A percentile compares a stretch with the other conserved stretches of the same genome.
Evolutionary conservation across 495 filamentous ascomycete species (phyloP).

Genomic region (Lepidopterella palustris): DNA sequence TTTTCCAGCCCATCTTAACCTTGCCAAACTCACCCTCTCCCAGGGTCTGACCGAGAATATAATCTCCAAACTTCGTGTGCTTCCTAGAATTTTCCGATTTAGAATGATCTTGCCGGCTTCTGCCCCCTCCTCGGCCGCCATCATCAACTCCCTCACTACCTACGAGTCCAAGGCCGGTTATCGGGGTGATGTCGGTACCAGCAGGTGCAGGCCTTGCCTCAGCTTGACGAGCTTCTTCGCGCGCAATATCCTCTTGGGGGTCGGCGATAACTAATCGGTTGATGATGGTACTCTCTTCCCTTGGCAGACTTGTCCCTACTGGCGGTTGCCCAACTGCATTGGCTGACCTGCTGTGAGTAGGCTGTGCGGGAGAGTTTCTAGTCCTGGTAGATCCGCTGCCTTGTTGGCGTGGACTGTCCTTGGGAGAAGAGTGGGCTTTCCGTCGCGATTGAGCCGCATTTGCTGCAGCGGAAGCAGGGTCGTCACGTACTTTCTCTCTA

Average conservation of each 20-base stretch:
- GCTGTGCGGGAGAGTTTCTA: constrained; percentile 26
- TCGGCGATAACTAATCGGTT: constrained; percentile 74
- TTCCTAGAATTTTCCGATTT: constrained; percentile 51
- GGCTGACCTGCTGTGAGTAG: constrained; percentile 40
- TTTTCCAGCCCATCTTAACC: constrained; percentile 98
- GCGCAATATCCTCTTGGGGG: constrained; percentile 67
- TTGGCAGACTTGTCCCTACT: constrained; percentile 45
- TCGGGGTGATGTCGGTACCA: constrained; percentile 44
- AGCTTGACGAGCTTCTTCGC: constrained; percentile 65
- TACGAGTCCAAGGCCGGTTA: constrained; percentile 50
- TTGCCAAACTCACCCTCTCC: constrained; percentile 99
- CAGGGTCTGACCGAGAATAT: constrained; percentile 91
- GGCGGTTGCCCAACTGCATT: constrained; percentile 37
- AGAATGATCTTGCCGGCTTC: constrained; percentile 74
- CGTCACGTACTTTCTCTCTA: constrained; percentile 40
- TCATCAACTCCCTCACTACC: constrained; percentile 55
- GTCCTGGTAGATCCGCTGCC: constrained; percentile 24
- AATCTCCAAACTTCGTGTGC: constrained; percentile 87
- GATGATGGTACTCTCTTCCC: constrained; percentile 65
- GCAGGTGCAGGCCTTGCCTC: constrained; percentile 52
- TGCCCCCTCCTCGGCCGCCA: constrained; percentile 51
- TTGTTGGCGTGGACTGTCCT: constrained; percentile 43
- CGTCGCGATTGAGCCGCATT: constrained; percentile 45
- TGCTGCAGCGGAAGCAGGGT: constrained; percentile 35
- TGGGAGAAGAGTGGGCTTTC: constrained; percentile 36